phyloP scores from a whole-genome alignment of 164 flowering plant species.

The Chimonanthus salicifolius region DNA sequence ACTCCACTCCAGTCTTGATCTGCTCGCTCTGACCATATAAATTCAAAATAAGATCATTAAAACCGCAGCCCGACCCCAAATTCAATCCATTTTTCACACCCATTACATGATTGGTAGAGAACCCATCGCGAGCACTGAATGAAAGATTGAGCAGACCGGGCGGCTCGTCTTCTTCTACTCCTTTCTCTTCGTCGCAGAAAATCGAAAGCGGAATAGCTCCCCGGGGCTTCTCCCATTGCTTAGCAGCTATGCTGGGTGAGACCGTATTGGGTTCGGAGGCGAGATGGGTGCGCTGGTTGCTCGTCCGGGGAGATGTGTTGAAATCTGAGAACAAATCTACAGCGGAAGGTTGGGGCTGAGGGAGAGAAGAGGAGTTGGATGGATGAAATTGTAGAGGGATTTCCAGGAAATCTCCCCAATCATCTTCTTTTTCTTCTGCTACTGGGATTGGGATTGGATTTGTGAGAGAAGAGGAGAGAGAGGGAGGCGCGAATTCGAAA shows the following conservation, averaged over 20 bases:
- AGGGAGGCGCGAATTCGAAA: slow-evolving; percentile 47
- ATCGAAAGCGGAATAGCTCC: slow-evolving; percentile 77
- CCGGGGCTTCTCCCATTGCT: slow-evolving; percentile 37
- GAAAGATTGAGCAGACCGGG: slow-evolving; percentile 12
- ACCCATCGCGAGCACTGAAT: slow-evolving; percentile 5
- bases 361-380: not conserved
- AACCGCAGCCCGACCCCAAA: slow-evolving; percentile 10
- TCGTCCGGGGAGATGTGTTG: not conserved
- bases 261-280: not conserved
- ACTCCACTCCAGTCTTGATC: slow-evolving; percentile 20
- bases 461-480: not conserved
- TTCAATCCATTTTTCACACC: slow-evolving; percentile 17
- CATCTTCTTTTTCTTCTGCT: slow-evolving; percentile 30
- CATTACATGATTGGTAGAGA: slow-evolving; percentile 5
- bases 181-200: slow-evolving; percentile 48
- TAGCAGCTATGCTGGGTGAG: not conserved
- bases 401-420: slow-evolving; percentile 71
- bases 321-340: slow-evolving; percentile 16
- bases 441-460: slow-evolving; percentile 5
- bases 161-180: slow-evolving; percentile 8
- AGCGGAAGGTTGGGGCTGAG: slow-evolving; percentile 1
- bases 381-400: slow-evolving; percentile 11
- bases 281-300: not conserved
- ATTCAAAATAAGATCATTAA: slow-evolving; percentile 37
- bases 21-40: slow-evolving; percentile 27